Percentiles rank a stretch among this genome's conserved stretches.
Evolutionary conservation across 2,329 filamentous ascomycete species (phyloP).

Genomic region (Cladosporium sp.): DNA sequence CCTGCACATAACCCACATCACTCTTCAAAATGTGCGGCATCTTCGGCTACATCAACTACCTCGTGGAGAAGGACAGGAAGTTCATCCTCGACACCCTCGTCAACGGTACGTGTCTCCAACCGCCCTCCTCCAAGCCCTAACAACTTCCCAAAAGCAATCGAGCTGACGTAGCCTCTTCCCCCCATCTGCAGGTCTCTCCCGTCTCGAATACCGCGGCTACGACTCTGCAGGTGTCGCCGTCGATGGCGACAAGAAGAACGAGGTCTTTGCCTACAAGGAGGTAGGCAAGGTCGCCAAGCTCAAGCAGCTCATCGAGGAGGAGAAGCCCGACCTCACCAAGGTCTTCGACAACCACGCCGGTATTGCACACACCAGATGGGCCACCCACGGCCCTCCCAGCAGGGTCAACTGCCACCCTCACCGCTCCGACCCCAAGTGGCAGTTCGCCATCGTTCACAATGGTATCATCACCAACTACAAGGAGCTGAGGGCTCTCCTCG

Average conservation of each 20-base stretch:
- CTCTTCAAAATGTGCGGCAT: conserved; percentile 52
- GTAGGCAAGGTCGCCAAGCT: conserved; percentile 98
- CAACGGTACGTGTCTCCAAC: conserved; percentile 66
- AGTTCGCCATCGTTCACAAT: conserved; percentile 98
- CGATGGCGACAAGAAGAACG: conserved; percentile 98
- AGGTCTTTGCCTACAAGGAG: conserved; percentile 97
- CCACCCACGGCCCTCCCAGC: conserved; percentile 92
- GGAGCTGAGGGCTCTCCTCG: conserved; percentile 90
- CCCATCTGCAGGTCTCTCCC: conserved; percentile 69
- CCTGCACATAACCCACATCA: neutral
- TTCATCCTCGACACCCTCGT: conserved; percentile 94
- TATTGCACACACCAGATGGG: conserved; percentile 99
- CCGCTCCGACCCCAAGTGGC: conserved; percentile 92
- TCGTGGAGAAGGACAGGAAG: conserved; percentile 97
- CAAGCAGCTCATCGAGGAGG: conserved; percentile 83
- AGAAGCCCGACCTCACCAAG: conserved; percentile 81
- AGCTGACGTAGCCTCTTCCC: conserved; percentile 24
- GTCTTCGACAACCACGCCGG: conserved; percentile 97
- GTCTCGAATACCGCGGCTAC: conserved; percentile 98
- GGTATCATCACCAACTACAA: conserved; percentile 99
- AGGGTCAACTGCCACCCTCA: conserved; percentile 97
- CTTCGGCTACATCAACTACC: conserved; percentile 98
- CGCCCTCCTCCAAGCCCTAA: no score
- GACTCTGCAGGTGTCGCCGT: conserved; percentile 95
- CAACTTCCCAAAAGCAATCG: neutral